A percentile compares a stretch with the other conserved stretches of the same genome.
Evolutionary conservation across 768 basidiomycete species (phyloP).

Genomic region (Lactarius sanguifluus): DNA sequence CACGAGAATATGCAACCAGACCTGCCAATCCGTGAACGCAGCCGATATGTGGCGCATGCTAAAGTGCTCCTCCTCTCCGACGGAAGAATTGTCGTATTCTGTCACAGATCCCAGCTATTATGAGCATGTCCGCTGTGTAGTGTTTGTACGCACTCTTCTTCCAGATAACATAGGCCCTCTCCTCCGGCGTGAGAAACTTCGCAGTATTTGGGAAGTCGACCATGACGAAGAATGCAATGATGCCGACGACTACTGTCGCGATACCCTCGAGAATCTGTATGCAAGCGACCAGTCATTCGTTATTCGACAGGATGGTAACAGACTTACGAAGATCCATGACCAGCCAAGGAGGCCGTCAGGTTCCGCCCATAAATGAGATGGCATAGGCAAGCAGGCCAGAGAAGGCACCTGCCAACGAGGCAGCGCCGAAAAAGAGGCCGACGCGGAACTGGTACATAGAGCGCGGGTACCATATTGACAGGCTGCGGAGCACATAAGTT

Average conservation of each 20-base stretch:
- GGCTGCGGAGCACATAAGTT: constrained; percentile 10
- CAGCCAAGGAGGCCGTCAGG: constrained; percentile 34
- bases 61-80: constrained; percentile 63
- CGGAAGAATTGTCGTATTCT: constrained; percentile 58
- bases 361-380: constrained; percentile 39
- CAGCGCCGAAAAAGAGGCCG: constrained; percentile 39
- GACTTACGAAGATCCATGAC: constrained; percentile 39
- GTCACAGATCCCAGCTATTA: neutral
- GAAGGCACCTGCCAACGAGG: constrained; percentile 36
- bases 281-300: neutral
- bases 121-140: neutral
- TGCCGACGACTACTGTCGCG: constrained; percentile 55
- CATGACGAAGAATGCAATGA: constrained; percentile 54
- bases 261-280: constrained; percentile 62
- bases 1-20: constrained; percentile 56
- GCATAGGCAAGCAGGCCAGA: constrained; percentile 38
- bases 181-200: constrained; percentile 58
- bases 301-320: neutral
- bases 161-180: constrained; percentile 53
- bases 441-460: constrained; percentile 37
- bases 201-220: constrained; percentile 64
- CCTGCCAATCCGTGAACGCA: constrained; percentile 65
- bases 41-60: constrained; percentile 52
- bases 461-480: constrained; percentile 40
- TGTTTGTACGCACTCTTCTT: constrained; percentile 48